phyloP scores from a whole-genome alignment of 495 filamentous ascomycete species.

The Hypoxylon fuscum region DNA sequence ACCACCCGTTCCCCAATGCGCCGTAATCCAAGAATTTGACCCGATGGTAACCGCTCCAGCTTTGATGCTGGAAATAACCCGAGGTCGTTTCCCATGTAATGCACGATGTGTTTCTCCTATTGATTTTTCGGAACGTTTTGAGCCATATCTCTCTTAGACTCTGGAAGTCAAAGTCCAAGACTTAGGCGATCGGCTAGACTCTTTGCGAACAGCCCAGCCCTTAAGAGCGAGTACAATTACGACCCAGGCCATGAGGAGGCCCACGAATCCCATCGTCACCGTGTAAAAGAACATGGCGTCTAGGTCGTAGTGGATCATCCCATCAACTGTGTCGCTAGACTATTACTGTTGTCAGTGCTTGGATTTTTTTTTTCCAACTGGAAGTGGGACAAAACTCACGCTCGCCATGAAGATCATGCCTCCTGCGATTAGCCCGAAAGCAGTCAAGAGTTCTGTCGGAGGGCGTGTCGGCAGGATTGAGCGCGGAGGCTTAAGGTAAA shows the following conservation, averaged over 20 bases:
- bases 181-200: slow-evolving; percentile 46
- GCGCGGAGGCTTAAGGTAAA: slow-evolving; percentile 83
- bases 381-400: slow-evolving; percentile 58
- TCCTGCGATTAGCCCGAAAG: slow-evolving; percentile 88
- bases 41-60: neutral
- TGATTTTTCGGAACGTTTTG: neutral
- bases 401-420: slow-evolving; percentile 95
- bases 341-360: slow-evolving; percentile 54
- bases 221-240: slow-evolving; percentile 84
- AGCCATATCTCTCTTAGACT: slow-evolving; percentile 3
- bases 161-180: slow-evolving; percentile 30
- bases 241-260: slow-evolving; percentile 86
- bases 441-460: slow-evolving; percentile 85
- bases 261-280: slow-evolving; percentile 83
- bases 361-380: neutral
- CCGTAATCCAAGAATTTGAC: slow-evolving; percentile 29
- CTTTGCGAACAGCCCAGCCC: slow-evolving; percentile 80
- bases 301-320: slow-evolving; percentile 78
- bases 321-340: slow-evolving; percentile 70
- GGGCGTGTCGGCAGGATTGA: slow-evolving; percentile 87
- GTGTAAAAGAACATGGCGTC: slow-evolving; percentile 95
- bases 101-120: slow-evolving; percentile 8
- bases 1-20: slow-evolving; percentile 31
- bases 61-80: neutral
- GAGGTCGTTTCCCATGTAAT: slow-evolving; percentile 17